These are phyloP conservation scores for Balamuthia mandrillaris DNA, from an alignment of 208 protist genomes.

Conservation along the genomic window DNA sequence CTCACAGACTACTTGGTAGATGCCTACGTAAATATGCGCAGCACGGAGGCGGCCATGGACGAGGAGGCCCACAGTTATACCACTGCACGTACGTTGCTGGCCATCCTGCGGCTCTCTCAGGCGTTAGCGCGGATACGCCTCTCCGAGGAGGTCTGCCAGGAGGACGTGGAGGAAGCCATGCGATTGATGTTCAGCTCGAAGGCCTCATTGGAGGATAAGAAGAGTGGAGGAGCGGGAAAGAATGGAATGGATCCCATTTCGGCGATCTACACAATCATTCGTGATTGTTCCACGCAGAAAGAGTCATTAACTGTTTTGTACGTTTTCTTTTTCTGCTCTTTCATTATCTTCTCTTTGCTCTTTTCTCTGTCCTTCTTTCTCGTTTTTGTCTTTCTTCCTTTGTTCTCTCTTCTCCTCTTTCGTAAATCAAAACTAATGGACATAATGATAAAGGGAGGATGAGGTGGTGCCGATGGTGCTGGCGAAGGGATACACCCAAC, in stretches of 20 bases:
- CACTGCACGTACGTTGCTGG: constrained; percentile 79
- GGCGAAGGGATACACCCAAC: background rate
- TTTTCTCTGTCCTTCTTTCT: background rate
- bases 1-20: constrained; percentile 69
- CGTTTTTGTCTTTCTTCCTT: background rate
- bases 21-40: constrained; percentile 69
- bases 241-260: background rate
- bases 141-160: constrained; percentile 39
- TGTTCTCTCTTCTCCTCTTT: background rate
- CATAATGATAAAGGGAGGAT: background rate
- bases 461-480: background rate
- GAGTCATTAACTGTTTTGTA: background rate
- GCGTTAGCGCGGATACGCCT: constrained; percentile 69
- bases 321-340: background rate
- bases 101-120: constrained; percentile 75
- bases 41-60: constrained; percentile 12
- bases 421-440: background rate
- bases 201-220: constrained; percentile 35
- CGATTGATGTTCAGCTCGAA: constrained; percentile 65
- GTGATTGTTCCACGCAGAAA: background rate
- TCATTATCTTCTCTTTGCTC: background rate
- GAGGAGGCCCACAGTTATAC: background rate
- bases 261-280: background rate
- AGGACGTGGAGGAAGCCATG: constrained; percentile 77
- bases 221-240: background rate